Percentiles rank a stretch among this genome's conserved stretches.
Evolutionary conservation across 1,284 basidiomycete genomes (phyloP).

Genomic region (Boletellus dicymbophilus): DNA sequence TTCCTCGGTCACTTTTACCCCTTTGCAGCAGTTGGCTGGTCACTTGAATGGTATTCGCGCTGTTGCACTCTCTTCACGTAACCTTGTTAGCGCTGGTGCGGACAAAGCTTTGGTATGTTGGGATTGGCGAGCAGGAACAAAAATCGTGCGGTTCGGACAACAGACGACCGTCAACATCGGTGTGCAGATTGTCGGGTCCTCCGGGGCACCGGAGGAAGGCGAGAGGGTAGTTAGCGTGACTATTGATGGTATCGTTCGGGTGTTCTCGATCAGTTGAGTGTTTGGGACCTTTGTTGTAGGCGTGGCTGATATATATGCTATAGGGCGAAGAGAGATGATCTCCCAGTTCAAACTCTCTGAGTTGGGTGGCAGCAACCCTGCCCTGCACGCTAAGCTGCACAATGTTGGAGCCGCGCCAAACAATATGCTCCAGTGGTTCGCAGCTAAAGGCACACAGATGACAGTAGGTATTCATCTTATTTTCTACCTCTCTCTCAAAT

Average conservation of each 20-base stretch:
- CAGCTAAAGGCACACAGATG: constrained; percentile 88
- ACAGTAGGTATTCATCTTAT: constrained; percentile 53
- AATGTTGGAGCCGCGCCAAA: constrained; percentile 78
- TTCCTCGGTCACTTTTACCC: constrained; percentile 77
- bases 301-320: constrained; percentile 4
- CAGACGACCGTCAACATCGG: constrained; percentile 93
- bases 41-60: constrained; percentile 82
- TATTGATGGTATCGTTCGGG: constrained; percentile 88
- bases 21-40: constrained; percentile 82
- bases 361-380: constrained; percentile 68
- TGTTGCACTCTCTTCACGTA: constrained; percentile 84
- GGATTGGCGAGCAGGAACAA: constrained; percentile 85
- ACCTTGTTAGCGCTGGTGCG: constrained; percentile 87
- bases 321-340: constrained; percentile 83
- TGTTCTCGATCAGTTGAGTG: constrained; percentile 82
- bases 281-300: neutral
- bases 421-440: constrained; percentile 92
- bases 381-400: constrained; percentile 63
- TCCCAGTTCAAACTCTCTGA: constrained; percentile 88
- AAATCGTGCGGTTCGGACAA: constrained; percentile 89
- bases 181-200: constrained; percentile 73
- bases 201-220: constrained; percentile 52
- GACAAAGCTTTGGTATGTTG: constrained; percentile 91
- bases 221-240: constrained; percentile 87
- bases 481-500: neutral